Evolutionary conservation across 1,139 yeast genomes (phyloP).

Genomic region (Tardiomyces blankii): DNA sequence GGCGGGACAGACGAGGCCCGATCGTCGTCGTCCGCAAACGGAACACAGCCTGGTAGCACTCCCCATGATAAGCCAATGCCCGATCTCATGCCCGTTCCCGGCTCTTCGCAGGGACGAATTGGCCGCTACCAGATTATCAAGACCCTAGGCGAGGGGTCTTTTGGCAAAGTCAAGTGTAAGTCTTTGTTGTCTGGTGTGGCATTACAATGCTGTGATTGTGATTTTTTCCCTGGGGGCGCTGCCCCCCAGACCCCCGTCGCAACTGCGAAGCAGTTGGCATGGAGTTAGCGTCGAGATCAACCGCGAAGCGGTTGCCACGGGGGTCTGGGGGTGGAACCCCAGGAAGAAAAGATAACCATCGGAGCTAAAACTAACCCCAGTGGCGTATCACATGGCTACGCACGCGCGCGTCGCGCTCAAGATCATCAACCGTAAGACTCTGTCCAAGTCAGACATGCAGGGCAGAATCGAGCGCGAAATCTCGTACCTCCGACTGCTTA

Average conservation of each 20-base stretch:
- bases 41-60: not conserved
- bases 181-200: constrained; percentile 8
- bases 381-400: constrained; percentile 87
- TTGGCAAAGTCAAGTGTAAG: constrained; percentile 75
- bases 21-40: not conserved
- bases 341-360: not conserved
- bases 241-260: no score
- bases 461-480: constrained; percentile 94
- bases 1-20: not conserved
- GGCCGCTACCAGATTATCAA: constrained; percentile 93
- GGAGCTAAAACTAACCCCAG: constrained; percentile 2
- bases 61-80: not conserved
- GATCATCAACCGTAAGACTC: constrained; percentile 84
- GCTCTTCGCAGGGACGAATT: constrained; percentile 32
- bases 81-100: not conserved
- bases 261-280: not conserved
- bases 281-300: not conserved
- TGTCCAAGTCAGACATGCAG: constrained; percentile 96
- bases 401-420: constrained; percentile 92
- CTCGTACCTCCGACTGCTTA: constrained; percentile 71
- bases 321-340: no score
- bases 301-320: no score
- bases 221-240: no score
- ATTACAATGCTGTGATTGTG: no score
- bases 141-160: constrained; percentile 94